These are phyloP conservation scores for Protomyces arabidopsidicola DNA, from an alignment of 1,139 yeast species.

Conservation along the genomic window DNA sequence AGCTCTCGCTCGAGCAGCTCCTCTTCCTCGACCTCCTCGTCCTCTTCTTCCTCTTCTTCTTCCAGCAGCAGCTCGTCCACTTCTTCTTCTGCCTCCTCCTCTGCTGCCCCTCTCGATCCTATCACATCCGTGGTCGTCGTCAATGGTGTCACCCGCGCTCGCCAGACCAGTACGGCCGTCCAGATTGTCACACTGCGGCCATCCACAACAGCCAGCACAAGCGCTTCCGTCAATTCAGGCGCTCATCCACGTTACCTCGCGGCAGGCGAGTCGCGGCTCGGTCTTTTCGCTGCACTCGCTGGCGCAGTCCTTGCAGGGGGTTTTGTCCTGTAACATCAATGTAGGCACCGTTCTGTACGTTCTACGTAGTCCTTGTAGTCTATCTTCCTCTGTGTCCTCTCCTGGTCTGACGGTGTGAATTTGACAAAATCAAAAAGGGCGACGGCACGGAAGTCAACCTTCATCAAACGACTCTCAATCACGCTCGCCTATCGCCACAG, in stretches of 20 bases:
- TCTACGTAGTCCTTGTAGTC: too few relatives aligned
- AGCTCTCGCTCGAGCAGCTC: neutral
- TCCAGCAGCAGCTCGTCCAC: neutral
- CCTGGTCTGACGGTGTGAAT: too few relatives aligned
- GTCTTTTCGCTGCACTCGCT: neutral
- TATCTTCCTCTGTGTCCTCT: too few relatives aligned
- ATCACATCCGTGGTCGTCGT: slow-evolving; percentile 15
- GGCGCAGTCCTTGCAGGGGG: neutral
- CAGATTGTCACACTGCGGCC: slow-evolving; percentile 10
- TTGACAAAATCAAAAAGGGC: too few relatives aligned
- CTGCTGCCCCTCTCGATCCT: neutral
- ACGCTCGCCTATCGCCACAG: too few relatives aligned
- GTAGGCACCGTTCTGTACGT: too few relatives aligned
- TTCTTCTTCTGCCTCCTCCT: neutral
- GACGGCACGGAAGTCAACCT: too few relatives aligned
- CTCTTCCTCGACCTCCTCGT: neutral
- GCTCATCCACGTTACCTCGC: neutral
- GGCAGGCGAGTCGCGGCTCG: neutral
- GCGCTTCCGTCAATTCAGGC: slow-evolving; percentile 2
- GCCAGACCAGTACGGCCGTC: slow-evolving; percentile 9
- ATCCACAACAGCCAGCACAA: neutral
- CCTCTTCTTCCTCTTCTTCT: neutral
- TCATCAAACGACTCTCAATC: too few relatives aligned
- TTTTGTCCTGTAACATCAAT: neutral
- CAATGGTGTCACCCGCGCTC: slow-evolving; percentile 5